phyloP scores from a whole-genome alignment of 768 basidiomycete genomes.

The Leccinum pellstonianum region DNA sequence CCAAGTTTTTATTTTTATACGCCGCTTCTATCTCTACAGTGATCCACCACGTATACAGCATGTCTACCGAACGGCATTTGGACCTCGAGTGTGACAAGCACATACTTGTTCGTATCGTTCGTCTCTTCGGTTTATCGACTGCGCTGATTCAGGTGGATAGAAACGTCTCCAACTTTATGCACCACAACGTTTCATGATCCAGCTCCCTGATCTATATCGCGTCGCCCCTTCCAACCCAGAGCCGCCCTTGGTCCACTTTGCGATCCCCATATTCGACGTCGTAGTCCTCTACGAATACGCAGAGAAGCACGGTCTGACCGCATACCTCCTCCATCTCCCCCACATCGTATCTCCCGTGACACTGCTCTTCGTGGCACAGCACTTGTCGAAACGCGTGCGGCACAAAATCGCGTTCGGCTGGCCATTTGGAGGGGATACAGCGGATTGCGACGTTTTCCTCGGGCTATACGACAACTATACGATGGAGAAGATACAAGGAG shows the following conservation, averaged over 20 bases:
- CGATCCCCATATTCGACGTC: not conserved
- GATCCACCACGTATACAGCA: not conserved
- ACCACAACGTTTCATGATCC: not conserved
- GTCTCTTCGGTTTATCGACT: not conserved
- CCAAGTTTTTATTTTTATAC: not conserved
- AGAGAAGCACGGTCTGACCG: not conserved
- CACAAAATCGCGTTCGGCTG: not conserved
- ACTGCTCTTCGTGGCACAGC: not conserved
- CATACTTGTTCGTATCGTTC: not conserved
- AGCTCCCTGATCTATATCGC: not conserved
- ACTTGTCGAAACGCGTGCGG: not conserved
- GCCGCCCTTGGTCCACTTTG: slow-evolving; percentile 1
- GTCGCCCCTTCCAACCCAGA: not conserved
- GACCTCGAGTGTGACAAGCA: not conserved
- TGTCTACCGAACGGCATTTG: not conserved
- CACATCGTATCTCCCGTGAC: not conserved
- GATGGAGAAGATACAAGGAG: not conserved
- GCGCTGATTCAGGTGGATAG: not conserved
- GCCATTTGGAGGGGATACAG: not conserved
- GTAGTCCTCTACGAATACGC: not conserved
- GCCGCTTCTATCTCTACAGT: not conserved
- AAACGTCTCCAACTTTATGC: not conserved
- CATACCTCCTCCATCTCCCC: not conserved
- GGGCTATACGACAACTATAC: not conserved
- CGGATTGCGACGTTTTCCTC: not conserved